Percentiles rank a stretch among this genome's conserved stretches.
phyloP scores from a whole-genome alignment of 768 basidiomycete genomes.

The Serendipita sp. region DNA sequence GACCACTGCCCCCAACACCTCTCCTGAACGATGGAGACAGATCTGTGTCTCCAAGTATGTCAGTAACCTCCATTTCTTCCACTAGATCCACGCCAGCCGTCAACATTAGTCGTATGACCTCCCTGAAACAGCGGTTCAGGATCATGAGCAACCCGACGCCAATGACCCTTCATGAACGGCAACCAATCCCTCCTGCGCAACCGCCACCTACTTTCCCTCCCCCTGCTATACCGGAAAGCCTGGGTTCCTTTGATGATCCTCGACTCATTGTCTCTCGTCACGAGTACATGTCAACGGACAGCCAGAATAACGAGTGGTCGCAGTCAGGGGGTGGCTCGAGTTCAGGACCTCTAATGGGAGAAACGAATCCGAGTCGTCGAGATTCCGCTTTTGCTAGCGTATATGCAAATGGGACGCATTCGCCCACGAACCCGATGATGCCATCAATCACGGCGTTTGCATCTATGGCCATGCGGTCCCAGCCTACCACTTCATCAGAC shows the following conservation, averaged over 20 bases:
- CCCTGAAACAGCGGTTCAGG: constrained; percentile 48
- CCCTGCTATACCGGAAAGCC: not conserved
- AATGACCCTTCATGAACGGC: not conserved
- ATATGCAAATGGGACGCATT: constrained; percentile 46
- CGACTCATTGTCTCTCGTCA: not conserved
- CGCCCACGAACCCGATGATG: constrained; percentile 26
- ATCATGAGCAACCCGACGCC: constrained; percentile 31
- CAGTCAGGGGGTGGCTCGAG: too few species aligned
- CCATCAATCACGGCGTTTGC: not conserved
- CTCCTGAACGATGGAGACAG: not conserved
- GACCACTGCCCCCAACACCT: constrained; percentile 22
- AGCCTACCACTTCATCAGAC: constrained; percentile 36
- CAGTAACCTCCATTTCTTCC: constrained; percentile 8
- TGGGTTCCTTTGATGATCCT: not conserved
- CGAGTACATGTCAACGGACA: not conserved
- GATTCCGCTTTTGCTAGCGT: constrained; percentile 19
- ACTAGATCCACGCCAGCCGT: constrained; percentile 15
- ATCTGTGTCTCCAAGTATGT: not conserved
- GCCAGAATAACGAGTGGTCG: constrained; percentile 17
- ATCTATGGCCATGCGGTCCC: constrained; percentile 27
- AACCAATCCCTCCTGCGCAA: not conserved
- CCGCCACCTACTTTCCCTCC: constrained; percentile 24
- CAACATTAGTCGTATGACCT: constrained; percentile 14
- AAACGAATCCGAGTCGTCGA: not conserved
- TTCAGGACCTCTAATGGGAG: constrained; percentile 15